Conservation (phyloP, 805 yeast species). For the Metschnikowia borealis region DNA sequence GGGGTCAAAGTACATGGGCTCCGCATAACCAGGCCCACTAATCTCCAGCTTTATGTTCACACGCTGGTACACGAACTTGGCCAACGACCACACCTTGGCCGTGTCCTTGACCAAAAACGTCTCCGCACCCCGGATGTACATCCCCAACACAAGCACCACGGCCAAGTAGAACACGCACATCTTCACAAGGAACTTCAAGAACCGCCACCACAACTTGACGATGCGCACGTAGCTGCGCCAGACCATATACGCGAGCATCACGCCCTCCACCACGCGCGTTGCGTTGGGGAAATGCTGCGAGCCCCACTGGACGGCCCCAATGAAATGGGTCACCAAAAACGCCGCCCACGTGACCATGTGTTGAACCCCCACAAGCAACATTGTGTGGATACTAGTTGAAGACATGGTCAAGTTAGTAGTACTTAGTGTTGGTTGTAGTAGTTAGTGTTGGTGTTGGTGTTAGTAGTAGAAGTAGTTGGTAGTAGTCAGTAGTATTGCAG, state of each 20-base stretch:
- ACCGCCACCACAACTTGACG: conserved; percentile 12
- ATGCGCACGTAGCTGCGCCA: conserved; percentile 9
- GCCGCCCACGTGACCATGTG: background rate
- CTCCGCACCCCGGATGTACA: conserved; percentile 12
- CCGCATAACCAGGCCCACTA: background rate
- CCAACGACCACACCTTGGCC: background rate
- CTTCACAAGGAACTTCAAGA: conserved; percentile 7
- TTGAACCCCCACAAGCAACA: background rate
- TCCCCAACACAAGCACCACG: background rate
- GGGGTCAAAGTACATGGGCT: background rate
- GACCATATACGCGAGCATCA: conserved; percentile 7
- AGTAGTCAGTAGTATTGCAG: too few relatives aligned
- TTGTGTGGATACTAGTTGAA: conserved; percentile 3
- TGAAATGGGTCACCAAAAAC: background rate
- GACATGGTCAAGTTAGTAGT: conserved; percentile 1
- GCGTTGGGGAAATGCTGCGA: conserved; percentile 6
- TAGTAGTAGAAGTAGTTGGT: too few relatives aligned
- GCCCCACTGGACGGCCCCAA: conserved; percentile 1
- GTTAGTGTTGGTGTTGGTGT: background rate
- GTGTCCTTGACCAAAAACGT: conserved; percentile 10
- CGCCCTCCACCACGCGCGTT: conserved; percentile 4
- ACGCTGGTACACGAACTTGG: background rate
- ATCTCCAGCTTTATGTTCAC: too few relatives aligned
- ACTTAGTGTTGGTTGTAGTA: too few relatives aligned
- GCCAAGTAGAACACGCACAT: conserved; percentile 2